Base-by-base conservation (phyloP, 352 stramenopile species). In the Aphanomyces stellatus region DNA sequence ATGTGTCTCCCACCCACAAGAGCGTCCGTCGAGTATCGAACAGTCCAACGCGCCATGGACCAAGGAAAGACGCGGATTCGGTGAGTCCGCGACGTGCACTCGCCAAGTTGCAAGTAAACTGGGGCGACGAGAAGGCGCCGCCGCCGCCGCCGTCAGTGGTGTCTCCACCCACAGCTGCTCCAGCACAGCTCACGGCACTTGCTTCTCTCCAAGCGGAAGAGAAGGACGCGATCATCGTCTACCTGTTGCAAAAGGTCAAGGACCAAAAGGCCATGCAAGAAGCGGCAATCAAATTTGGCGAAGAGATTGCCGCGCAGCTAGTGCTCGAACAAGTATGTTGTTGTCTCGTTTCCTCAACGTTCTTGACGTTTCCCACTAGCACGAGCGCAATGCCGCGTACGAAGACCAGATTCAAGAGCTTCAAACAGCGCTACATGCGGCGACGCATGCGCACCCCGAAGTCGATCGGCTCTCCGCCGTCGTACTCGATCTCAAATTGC, bases 291-390 rank as follows among this genome's bases (percentile, higher is more conserved):
- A 55, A 67, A 27, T 67, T 93, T 11, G 81, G 81, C 33, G 82
- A 93, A 63, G 75, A 79, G 55, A 81, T 93, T 63, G 79, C 84
- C 0, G 76, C 76, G 2, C 74, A 90, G 66, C 75, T 93, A 30
- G 72, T 91, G 53, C 73, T 76, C 24, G 78, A 93, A 62, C 84
- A 91, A 77, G 80, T 79, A 48, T 15, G 30, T 76, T 42, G 43
- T 15, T 17, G 48, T n/a, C 3, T 24, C 34, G 6, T 66, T 27
- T 19, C 24, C 10, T 51, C 30, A 42, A 13, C 24, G 28, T 27
- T 13, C 33, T n/a, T n/a, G n/a, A n/a, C n/a, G 48, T 24, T 35
- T 17, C 30, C 17, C 61, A 25, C 24, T 55, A 88, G 79, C 80
- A 90, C 48, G 76, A 88, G 22, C 67, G 87, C 35, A 75, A 75